These are phyloP conservation scores for Hanseniaspora mollemarum DNA, from an alignment of 805 yeast species.

Conservation along the genomic window DNA sequence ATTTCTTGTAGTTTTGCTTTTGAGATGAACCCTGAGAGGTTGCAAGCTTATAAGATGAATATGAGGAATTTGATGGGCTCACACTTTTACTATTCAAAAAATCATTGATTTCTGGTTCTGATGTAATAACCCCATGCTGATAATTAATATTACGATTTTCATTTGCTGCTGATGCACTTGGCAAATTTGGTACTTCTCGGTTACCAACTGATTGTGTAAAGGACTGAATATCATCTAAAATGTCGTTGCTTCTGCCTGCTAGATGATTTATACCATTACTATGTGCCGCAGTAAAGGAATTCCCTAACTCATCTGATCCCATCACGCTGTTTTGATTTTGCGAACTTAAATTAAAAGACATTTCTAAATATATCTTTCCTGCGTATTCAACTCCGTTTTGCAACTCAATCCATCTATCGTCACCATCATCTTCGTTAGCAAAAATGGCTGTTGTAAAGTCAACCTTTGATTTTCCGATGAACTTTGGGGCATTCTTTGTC, in stretches of 20 bases:
- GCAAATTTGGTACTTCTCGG: constrained; percentile 29
- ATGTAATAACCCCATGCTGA: constrained; percentile 6
- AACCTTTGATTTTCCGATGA: constrained; percentile 71
- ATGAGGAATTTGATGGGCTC: not conserved
- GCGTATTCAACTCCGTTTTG: constrained; percentile 60
- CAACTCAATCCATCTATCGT: constrained; percentile 74
- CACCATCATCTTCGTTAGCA: constrained; percentile 59
- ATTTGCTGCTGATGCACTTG: constrained; percentile 20
- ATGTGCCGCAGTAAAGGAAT: constrained; percentile 1
- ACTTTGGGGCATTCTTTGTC: constrained; percentile 71
- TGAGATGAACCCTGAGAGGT: not conserved
- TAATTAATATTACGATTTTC: not conserved
- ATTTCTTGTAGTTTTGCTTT: not conserved
- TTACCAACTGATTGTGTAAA: constrained; percentile 25
- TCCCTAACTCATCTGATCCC: constrained; percentile 13
- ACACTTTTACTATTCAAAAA: not conserved
- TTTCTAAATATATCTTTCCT: constrained; percentile 78
- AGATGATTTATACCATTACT: not conserved
- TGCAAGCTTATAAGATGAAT: not conserved
- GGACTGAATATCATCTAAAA: constrained; percentile 18
- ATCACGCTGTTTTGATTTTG: constrained; percentile 5
- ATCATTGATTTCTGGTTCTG: constrained; percentile 10
- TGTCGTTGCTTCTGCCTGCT: not conserved
- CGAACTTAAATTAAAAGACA: constrained; percentile 68
- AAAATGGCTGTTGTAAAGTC: constrained; percentile 64